Evolutionary conservation across 768 basidiomycete species (phyloP).

Genomic region (Termitomyces sp.): DNA sequence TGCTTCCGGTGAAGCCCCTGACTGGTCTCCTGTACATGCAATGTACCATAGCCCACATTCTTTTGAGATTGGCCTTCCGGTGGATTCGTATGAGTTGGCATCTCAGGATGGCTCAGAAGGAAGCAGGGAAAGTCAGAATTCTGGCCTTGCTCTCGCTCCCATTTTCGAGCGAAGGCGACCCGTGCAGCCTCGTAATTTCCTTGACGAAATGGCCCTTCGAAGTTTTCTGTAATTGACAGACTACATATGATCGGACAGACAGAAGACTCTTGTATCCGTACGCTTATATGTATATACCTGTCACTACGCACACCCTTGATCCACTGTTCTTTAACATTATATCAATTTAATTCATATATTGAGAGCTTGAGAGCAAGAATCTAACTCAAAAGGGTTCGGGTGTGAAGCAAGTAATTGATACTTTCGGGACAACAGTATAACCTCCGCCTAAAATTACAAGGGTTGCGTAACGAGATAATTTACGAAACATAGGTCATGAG

Average conservation of each 20-base stretch:
- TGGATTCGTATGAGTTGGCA: constrained; percentile 13
- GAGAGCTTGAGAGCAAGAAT: no score
- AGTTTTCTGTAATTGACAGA: constrained; percentile 7
- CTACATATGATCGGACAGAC: neutral
- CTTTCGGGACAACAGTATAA: neutral
- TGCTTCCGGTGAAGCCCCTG: neutral
- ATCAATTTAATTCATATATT: neutral
- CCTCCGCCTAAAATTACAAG: neutral
- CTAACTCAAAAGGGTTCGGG: neutral
- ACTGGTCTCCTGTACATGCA: neutral
- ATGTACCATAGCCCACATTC: constrained; percentile 1
- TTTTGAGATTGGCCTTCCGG: neutral
- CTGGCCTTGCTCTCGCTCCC: constrained; percentile 53
- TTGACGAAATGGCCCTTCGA: constrained; percentile 56
- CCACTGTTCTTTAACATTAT: neutral
- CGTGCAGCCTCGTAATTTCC: constrained; percentile 54
- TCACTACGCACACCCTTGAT: neutral
- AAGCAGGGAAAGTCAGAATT: constrained; percentile 20
- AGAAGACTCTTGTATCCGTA: neutral
- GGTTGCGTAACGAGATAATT: constrained; percentile 1
- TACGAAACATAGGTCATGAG: constrained; percentile 9
- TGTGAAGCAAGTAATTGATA: neutral
- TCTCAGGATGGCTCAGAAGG: constrained; percentile 15
- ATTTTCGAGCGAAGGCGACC: constrained; percentile 43
- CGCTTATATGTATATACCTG: neutral